Evolutionary conservation across 331 rosid genomes (phyloP), one percentile per base, ranked within the genome.

Genomic region (Malus hybrid): DNA sequence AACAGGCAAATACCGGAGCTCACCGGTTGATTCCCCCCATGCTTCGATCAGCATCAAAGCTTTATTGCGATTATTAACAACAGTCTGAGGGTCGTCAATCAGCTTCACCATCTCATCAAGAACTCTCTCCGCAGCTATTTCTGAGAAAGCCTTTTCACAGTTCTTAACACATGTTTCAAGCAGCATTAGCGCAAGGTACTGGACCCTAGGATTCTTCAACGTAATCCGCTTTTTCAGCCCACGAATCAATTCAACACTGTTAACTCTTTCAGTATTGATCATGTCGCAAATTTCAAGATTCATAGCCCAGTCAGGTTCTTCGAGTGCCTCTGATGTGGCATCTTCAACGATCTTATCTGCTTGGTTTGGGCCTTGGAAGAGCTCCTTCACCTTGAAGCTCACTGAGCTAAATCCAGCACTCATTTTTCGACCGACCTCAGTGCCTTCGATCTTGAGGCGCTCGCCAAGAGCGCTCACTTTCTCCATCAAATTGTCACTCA

Each of bases 401-500:
- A 94, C 78, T 5, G 99, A 94, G 68, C 86, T 88, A 83, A 94
- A 86, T 29, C 97, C 93, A n/a, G 83, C 99, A 10, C 77, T 94
- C 95, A 94, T 86, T 85, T 90, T 94, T 1, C 91, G 80, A 15
- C 97, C 93, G 18, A 94, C 96, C 85, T 94, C 99, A 2, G 82
- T 64, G 11, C 97, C 96, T 16, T 92, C 88, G 22, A 92, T 87
- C 87, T 94, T 94, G 69, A 94, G 79, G 46, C 91, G 90, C 78
- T 94, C 99, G 0, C 97, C 87, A 52, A 94, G 77, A 15, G 97
- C 97, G 71, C 57, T 94, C 65, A 95, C 97, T 83, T 95, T 95
- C 29, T 95, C 97, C 99, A 92, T 94, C 93, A 94, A 81, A 87
- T 93, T 88, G 64, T 95, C 99, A 73, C 92, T 83, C 99, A 95